A percentile compares a stretch with the other conserved stretches of the same genome.
These are phyloP conservation scores for Paramecium pentaurelia DNA, from an alignment of 73 alveolate genomes.

Conservation along the genomic window DNA sequence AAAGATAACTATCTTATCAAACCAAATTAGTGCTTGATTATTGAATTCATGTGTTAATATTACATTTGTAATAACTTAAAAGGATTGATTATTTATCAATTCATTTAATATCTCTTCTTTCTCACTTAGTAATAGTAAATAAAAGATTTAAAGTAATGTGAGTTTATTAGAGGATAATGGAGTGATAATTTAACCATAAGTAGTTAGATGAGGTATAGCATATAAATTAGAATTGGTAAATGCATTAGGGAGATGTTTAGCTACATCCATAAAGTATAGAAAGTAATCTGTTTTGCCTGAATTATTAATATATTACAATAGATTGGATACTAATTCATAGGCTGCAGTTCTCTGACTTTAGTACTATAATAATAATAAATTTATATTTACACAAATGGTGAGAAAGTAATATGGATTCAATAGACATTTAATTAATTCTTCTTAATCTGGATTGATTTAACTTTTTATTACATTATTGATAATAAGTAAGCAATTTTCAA, in stretches of 20 bases:
- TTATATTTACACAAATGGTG: neutral
- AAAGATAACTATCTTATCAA: neutral
- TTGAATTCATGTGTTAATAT: neutral
- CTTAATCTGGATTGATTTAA: neutral
- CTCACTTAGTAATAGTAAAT: neutral
- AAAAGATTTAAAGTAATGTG: neutral
- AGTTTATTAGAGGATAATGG: neutral
- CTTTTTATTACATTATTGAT: neutral
- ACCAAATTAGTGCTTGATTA: neutral
- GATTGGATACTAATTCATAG: neutral
- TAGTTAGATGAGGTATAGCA: neutral
- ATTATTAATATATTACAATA: neutral
- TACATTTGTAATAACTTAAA: neutral
- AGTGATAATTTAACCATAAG: neutral
- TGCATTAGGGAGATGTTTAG: neutral
- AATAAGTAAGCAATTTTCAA: neutral
- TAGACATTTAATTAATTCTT: neutral
- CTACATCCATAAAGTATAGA: neutral
- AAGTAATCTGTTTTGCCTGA: neutral
- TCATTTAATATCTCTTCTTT: neutral
- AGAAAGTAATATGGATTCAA: neutral
- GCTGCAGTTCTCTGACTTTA: neutral
- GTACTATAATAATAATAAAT: neutral
- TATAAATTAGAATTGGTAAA: neutral
- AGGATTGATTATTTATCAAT: neutral